A percentile compares a stretch with the other conserved stretches of the same genome.
phyloP scores from a whole-genome alignment of 306 rosid species.

The Dryas drummondii region DNA sequence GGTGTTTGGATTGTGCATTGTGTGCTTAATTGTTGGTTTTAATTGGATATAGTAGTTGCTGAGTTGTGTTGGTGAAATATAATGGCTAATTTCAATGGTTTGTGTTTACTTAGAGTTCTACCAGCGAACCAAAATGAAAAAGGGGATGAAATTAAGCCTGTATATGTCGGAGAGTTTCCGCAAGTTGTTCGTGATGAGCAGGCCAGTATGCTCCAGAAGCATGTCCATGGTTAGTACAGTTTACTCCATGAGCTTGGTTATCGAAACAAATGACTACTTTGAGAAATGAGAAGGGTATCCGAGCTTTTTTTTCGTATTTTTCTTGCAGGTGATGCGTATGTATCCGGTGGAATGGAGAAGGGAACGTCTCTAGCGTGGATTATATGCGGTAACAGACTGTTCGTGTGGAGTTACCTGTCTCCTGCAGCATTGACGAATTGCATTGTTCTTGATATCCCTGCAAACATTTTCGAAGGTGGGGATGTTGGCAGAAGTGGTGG shows the following conservation, averaged over 20 bases:
- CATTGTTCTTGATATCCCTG: conserved; percentile 75
- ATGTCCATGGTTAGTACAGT: conserved; percentile 47
- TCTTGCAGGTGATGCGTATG: conserved; percentile 52
- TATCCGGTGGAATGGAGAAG: conserved; percentile 78
- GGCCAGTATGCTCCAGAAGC: conserved; percentile 52
- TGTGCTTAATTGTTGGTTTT: neutral
- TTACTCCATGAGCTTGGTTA: conserved; percentile 9
- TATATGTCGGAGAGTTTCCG: conserved; percentile 86
- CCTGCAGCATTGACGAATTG: conserved; percentile 57
- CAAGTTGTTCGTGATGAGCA: conserved; percentile 72
- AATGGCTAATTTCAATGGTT: conserved; percentile 6
- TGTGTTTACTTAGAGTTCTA: conserved; percentile 49
- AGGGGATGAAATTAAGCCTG: conserved; percentile 64
- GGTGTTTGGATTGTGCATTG: neutral
- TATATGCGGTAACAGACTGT: conserved; percentile 61
- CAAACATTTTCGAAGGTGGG: conserved; percentile 22
- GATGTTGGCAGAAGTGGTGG: conserved; percentile 42
- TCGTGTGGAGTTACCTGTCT: conserved; percentile 74
- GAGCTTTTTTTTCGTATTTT: conserved; percentile 7
- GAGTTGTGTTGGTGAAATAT: neutral
- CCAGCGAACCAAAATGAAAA: conserved; percentile 54
- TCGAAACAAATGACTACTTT: neutral
- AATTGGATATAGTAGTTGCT: neutral
- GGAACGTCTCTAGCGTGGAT: conserved; percentile 82
- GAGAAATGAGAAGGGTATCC: neutral